Percentiles rank a stretch among this genome's conserved stretches.
These are phyloP conservation scores for Aspergillus sclerotialis DNA, from an alignment of 2,329 filamentous ascomycete genomes.

Conservation along the genomic window DNA sequence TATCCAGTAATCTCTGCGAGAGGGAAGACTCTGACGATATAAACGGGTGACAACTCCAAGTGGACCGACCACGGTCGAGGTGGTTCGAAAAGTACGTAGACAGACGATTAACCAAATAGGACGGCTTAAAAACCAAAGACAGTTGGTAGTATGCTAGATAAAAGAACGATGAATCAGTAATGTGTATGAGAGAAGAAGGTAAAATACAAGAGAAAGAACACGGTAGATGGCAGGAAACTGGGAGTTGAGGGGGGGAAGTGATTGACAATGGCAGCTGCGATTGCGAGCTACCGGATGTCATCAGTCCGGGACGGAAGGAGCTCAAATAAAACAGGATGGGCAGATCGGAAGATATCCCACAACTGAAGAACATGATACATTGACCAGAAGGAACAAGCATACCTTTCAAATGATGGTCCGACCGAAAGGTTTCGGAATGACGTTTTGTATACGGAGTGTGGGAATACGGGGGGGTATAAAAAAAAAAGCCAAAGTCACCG, in stretches of 20 bases:
- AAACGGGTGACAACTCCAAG: too few species aligned
- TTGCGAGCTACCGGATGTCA: slow-evolving; percentile 8
- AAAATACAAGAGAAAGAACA: slow-evolving; percentile 2
- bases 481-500: too few species aligned
- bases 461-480: too few species aligned
- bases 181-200: background rate
- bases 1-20: slow-evolving; percentile 14
- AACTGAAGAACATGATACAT: background rate
- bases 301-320: slow-evolving; percentile 9
- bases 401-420: too few species aligned
- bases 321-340: slow-evolving; percentile 1
- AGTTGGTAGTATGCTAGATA: slow-evolving; percentile 14
- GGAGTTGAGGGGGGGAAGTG: slow-evolving; percentile 4
- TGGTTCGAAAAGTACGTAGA: slow-evolving; percentile 19
- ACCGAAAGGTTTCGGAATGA: too few species aligned
- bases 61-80: slow-evolving; percentile 17
- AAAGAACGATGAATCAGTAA: slow-evolving; percentile 14
- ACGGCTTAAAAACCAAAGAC: slow-evolving; percentile 17
- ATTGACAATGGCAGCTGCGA: slow-evolving; percentile 17
- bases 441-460: too few species aligned
- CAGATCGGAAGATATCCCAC: slow-evolving; percentile 1
- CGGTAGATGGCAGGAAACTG: background rate
- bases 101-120: slow-evolving; percentile 20
- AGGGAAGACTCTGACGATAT: slow-evolving; percentile 10
- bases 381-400: too few species aligned